These are phyloP conservation scores for Didymella glomerata DNA, from an alignment of 2,329 filamentous ascomycete genomes.

Conservation along the genomic window DNA sequence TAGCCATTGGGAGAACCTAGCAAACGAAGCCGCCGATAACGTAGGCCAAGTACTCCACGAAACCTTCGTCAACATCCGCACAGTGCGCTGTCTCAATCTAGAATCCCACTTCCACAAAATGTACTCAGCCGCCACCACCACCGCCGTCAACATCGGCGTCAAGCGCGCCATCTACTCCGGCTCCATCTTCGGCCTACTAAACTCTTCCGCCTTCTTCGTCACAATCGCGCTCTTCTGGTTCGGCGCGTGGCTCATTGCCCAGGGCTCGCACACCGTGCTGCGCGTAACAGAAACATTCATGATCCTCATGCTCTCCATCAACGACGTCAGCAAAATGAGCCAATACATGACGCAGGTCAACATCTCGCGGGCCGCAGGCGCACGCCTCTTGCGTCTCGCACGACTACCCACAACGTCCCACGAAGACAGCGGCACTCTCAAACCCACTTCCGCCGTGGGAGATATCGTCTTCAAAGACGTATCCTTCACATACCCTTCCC, in stretches of 20 bases:
- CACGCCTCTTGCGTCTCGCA: conserved; percentile 74
- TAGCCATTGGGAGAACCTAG: conserved; percentile 74
- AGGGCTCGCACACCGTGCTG: conserved; percentile 60
- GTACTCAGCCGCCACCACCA: conserved; percentile 62
- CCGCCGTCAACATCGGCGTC: conserved; percentile 68
- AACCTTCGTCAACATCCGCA: conserved; percentile 78
- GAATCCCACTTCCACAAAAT: conserved; percentile 75
- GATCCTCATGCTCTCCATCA: conserved; percentile 83
- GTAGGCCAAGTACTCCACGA: conserved; percentile 74
- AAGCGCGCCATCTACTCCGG: conserved; percentile 73
- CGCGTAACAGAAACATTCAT: conserved; percentile 78
- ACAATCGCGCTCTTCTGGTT: conserved; percentile 87
- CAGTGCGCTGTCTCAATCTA: conserved; percentile 77
- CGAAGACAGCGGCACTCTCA: conserved; percentile 63
- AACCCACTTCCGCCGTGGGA: conserved; percentile 54
- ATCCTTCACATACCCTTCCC: conserved; percentile 75
- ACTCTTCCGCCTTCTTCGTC: conserved; percentile 74
- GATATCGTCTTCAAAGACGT: conserved; percentile 69
- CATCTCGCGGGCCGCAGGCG: conserved; percentile 75
- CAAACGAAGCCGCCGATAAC: conserved; percentile 68
- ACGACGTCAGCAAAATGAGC: conserved; percentile 74
- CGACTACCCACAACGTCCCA: conserved; percentile 66
- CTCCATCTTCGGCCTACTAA: conserved; percentile 78
- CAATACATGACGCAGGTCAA: conserved; percentile 82
- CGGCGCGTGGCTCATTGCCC: conserved; percentile 70